These are phyloP conservation scores for Cucumis variabilis DNA, from an alignment of 331 rosid species.

Conservation along the genomic window DNA sequence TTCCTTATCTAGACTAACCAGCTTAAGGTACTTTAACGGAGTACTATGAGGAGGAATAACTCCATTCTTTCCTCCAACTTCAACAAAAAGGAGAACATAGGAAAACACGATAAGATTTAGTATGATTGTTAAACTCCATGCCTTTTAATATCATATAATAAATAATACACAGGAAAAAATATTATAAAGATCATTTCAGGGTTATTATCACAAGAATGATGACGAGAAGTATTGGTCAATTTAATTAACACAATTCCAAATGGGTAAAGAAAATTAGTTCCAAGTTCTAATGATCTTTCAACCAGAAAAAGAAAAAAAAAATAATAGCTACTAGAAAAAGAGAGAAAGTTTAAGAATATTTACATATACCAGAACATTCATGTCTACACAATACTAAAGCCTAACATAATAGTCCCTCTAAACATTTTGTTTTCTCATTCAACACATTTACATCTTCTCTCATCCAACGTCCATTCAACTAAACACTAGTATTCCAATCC, in stretches of 20 bases:
- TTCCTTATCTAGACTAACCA: too few species aligned
- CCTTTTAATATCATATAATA: not conserved
- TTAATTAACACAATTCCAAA: not conserved
- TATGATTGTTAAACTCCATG: not conserved
- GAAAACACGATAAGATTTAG: not conserved
- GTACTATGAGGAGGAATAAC: too few species aligned
- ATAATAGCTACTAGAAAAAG: not conserved
- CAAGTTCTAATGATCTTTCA: not conserved
- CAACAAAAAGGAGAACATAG: too few species aligned
- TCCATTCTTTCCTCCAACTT: too few species aligned
- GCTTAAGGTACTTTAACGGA: too few species aligned
- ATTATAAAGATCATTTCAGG: not conserved
- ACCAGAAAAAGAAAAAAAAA: not conserved
- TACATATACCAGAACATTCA: not conserved
- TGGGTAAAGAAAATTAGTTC: not conserved
- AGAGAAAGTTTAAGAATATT: not conserved
- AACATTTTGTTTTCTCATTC: too few species aligned
- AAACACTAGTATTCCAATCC: too few species aligned
- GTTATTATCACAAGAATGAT: not conserved
- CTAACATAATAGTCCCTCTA: not conserved
- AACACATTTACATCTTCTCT: too few species aligned
- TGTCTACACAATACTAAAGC: not conserved
- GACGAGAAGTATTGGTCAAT: not conserved
- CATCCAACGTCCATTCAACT: too few species aligned
- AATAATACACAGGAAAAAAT: not conserved